These are phyloP conservation scores for Thermoascus crustaceus DNA, from an alignment of 2,329 filamentous ascomycete genomes.

Conservation along the genomic window DNA sequence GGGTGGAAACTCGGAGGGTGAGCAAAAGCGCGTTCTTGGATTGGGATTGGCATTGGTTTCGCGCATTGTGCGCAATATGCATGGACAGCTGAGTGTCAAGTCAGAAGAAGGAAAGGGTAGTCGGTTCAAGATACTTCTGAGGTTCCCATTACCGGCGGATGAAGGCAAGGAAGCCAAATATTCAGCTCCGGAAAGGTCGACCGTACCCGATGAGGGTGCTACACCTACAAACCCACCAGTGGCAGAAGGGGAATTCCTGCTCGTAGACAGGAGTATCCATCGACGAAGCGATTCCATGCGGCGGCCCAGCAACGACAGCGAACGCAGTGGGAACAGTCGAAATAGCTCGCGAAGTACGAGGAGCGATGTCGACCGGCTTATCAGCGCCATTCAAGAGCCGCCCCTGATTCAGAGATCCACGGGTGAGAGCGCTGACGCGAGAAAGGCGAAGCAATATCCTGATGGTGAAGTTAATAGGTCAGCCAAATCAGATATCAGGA, in stretches of 20 bases:
- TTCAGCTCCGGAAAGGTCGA: constrained; percentile 1
- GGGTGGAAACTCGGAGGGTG: constrained; percentile 17
- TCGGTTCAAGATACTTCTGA: constrained; percentile 70
- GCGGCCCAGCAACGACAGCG: constrained; percentile 18
- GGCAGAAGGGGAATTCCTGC: constrained; percentile 29
- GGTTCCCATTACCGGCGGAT: constrained; percentile 57
- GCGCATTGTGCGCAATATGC: constrained; percentile 79
- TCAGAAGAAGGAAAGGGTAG: constrained; percentile 78
- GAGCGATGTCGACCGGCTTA: constrained; percentile 35
- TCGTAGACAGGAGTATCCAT: constrained; percentile 22
- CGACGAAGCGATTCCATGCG: constrained; percentile 7
- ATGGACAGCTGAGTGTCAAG: constrained; percentile 75
- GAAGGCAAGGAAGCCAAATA: constrained; percentile 7
- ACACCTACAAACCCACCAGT: constrained; percentile 22
- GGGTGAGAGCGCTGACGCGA: constrained; percentile 10
- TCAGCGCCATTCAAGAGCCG: constrained; percentile 35
- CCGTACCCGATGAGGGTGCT: constrained; percentile 14
- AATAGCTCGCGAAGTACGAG: constrained; percentile 26
- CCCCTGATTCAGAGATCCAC: constrained; percentile 11
- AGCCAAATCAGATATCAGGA: background rate
- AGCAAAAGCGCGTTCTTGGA: constrained; percentile 51
- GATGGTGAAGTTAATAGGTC: background rate
- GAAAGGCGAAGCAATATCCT: background rate
- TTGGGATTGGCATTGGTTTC: constrained; percentile 84
- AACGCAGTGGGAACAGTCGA: constrained; percentile 24